Percentiles rank a stretch among this genome's conserved stretches.
phyloP scores from a whole-genome alignment of 441 rosid genomes.

The Manihot esculenta region DNA sequence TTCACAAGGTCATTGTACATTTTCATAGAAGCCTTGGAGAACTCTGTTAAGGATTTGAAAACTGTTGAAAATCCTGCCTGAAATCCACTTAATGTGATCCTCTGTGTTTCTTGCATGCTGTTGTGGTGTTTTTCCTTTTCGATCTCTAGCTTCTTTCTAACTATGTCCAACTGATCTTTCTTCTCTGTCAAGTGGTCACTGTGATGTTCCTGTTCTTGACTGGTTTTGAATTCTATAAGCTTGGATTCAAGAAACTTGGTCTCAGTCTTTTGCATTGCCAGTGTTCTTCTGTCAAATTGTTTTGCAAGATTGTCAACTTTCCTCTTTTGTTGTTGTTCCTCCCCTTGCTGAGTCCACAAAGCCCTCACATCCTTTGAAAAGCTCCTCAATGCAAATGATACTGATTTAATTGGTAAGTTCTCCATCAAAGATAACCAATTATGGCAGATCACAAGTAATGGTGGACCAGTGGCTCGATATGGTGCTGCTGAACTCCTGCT shows the following conservation, averaged over 20 bases:
- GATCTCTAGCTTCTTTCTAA: slow-evolving; percentile 55
- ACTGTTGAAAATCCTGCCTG: slow-evolving; percentile 50
- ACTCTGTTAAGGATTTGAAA: slow-evolving; percentile 50
- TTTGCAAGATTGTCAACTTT: slow-evolving; percentile 79
- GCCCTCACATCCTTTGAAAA: slow-evolving; percentile 68
- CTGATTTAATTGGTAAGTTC: slow-evolving; percentile 61
- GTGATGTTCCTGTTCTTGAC: slow-evolving; percentile 32
- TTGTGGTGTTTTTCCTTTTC: slow-evolving; percentile 71
- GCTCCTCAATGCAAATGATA: slow-evolving; percentile 57
- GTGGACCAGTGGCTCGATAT: slow-evolving; percentile 62
- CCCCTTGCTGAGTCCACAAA: slow-evolving; percentile 77
- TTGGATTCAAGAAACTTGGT: slow-evolving; percentile 47
- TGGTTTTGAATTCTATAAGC: slow-evolving; percentile 41
- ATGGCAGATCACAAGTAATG: slow-evolving; percentile 59
- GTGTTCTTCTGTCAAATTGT: slow-evolving; percentile 64
- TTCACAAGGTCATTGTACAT: slow-evolving; percentile 54
- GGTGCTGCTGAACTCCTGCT: slow-evolving; percentile 52
- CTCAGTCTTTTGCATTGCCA: slow-evolving; percentile 55
- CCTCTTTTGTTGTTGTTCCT: slow-evolving; percentile 79
- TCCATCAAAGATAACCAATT: slow-evolving; percentile 67
- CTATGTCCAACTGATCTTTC: slow-evolving; percentile 60
- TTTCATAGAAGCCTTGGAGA: slow-evolving; percentile 50
- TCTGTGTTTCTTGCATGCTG: slow-evolving; percentile 58
- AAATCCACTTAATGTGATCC: slow-evolving; percentile 53
- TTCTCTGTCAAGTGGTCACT: slow-evolving; percentile 40